phyloP scores from a whole-genome alignment of 1,284 basidiomycete genomes.

The Cryptococcus neoformans region DNA sequence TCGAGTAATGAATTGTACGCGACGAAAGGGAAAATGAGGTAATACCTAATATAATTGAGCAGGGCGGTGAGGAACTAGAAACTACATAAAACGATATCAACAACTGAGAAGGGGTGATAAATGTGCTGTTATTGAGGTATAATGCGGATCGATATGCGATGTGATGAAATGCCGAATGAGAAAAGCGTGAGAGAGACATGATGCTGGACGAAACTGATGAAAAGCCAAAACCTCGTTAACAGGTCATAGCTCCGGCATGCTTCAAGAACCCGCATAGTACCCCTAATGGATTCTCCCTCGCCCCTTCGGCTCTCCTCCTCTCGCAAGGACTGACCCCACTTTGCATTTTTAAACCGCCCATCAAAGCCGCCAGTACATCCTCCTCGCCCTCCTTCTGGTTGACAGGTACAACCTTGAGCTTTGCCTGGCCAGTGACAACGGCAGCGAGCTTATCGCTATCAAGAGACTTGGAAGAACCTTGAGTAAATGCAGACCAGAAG shows the following conservation, averaged over 20 bases:
- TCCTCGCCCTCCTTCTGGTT: constrained; percentile 1
- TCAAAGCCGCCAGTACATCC: constrained; percentile 18
- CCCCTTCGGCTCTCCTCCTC: constrained; percentile 9
- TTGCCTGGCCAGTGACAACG: constrained; percentile 48
- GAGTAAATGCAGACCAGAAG: constrained; percentile 51
- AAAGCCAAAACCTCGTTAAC: too few species aligned
- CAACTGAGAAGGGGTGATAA: too few species aligned
- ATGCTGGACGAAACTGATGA: too few species aligned
- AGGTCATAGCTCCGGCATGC: constrained; percentile 1
- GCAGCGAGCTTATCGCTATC: constrained; percentile 50
- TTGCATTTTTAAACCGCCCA: constrained; percentile 32
- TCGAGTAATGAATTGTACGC: too few species aligned
- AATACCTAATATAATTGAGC: too few species aligned
- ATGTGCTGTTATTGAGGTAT: too few species aligned
- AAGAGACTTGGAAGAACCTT: constrained; percentile 19
- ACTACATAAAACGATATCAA: too few species aligned
- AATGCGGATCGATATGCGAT: too few species aligned
- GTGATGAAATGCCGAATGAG: too few species aligned
- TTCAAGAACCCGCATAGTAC: constrained; percentile 27
- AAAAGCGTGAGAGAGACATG: too few species aligned
- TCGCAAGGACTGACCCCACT: constrained; percentile 10
- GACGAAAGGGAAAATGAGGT: too few species aligned
- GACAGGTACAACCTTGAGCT: constrained; percentile 44
- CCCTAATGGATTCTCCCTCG: constrained; percentile 31
- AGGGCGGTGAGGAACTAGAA: too few species aligned